Base-by-base conservation (phyloP, 495 filamentous ascomycete genomes). In the Pseudomonodictys pantanalensis region DNA sequence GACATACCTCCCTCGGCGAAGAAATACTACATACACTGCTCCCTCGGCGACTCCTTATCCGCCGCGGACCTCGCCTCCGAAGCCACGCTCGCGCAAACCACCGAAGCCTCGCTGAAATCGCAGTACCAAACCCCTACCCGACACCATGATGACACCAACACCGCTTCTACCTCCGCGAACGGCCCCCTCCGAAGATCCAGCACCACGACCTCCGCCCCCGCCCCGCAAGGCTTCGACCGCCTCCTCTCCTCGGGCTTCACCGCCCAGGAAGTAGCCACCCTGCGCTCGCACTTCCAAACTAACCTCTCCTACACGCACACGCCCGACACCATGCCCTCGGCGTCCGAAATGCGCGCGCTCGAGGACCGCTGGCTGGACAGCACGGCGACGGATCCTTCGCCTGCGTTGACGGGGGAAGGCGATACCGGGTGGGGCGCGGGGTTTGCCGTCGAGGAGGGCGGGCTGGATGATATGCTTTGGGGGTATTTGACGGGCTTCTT, bases 331-430 rank as follows among this genome's bases (percentile, higher is more conserved):
- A 89, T 95, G 87, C 91, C 91, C 6, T 72, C 79, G 62, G 68
- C 80, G 54, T 58, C 86, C 22, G 79, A 80, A 53, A 67, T 88
- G 38, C 79, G 84, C 4, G 73, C 77, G 52, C 71, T 97, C 58
- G 93, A 98, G 68, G 92, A 98, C 62, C 77, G 86, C 10, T 98
- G 93, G 93, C 86, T 98, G 64, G 93, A 98, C 57, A 84, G 83
- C 63, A 85, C 85, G 54, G 77, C 77, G 35, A 75, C 72, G 25
- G 67, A 76, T 24, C 35, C 55, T n/a, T 64, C 61, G 9, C 30
- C 61, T 42, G 63, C 71, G 9, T 72, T 77, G 22, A 66, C 56
- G 32, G 73, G 73, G 25, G 72, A 68, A 23, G 75, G 62, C 12
- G 72, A 69, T 23, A 72, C 41, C 67, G 68, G 68, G 58, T 69